phyloP scores from a whole-genome alignment of 768 basidiomycete species.

The Kwoniella botswanensis region DNA sequence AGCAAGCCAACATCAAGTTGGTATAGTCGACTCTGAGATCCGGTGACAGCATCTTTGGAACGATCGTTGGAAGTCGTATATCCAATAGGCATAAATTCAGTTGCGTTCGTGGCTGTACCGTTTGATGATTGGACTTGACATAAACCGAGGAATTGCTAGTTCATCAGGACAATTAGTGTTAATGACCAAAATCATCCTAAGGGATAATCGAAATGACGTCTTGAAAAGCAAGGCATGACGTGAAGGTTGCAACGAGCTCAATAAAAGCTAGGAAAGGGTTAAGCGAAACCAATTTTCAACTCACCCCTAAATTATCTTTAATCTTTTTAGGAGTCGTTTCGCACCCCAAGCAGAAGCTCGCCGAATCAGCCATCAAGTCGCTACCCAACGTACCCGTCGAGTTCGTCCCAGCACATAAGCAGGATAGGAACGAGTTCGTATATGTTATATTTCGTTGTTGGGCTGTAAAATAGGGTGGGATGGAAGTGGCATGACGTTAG shows the following conservation, averaged over 20 bases:
- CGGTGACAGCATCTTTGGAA: constrained; percentile 14
- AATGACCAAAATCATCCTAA: background rate
- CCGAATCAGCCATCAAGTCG: constrained; percentile 17
- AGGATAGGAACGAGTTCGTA: constrained; percentile 40
- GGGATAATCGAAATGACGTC: background rate
- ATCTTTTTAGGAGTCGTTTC: constrained; percentile 26
- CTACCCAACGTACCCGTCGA: constrained; percentile 25
- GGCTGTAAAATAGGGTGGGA: constrained; percentile 15
- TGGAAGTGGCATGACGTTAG: background rate
- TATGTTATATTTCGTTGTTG: constrained; percentile 26
- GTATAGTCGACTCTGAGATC: background rate
- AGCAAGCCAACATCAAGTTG: background rate
- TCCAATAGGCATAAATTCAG: constrained; percentile 27
- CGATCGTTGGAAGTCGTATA: constrained; percentile 31
- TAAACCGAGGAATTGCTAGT: constrained; percentile 33
- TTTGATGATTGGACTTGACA: constrained; percentile 35
- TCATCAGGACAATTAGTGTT: background rate
- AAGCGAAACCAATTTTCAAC: background rate
- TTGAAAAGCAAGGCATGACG: background rate
- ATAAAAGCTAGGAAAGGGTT: background rate
- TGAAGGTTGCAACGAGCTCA: background rate
- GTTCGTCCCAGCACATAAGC: constrained; percentile 34
- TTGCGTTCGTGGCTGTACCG: constrained; percentile 34
- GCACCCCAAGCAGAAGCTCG: constrained; percentile 37
- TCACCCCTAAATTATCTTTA: constrained; percentile 35